phyloP scores from a whole-genome alignment of 2,329 filamentous ascomycete species.

The Penicillium sp. region DNA sequence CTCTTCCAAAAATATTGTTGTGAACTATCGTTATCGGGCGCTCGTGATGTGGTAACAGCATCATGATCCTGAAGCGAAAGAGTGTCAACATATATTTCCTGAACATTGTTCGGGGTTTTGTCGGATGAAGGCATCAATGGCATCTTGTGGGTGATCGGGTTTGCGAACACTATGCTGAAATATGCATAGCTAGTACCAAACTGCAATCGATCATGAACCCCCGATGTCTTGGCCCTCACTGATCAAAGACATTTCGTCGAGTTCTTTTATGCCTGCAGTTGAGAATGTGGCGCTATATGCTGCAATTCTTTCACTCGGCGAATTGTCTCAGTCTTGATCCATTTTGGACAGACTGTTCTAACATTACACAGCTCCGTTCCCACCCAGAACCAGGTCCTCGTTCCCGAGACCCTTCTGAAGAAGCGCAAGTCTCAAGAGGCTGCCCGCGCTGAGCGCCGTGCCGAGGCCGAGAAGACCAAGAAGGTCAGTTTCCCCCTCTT shows the following conservation, averaged over 20 bases:
- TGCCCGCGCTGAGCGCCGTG: constrained; percentile 83
- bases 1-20: constrained; percentile 76
- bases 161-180: constrained; percentile 33
- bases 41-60: constrained; percentile 17
- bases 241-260: constrained; percentile 79
- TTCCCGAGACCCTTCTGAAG: constrained; percentile 99
- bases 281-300: constrained; percentile 87
- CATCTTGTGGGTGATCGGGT: constrained; percentile 33
- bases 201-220: constrained; percentile 2
- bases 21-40: constrained; percentile 38
- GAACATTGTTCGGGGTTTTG: constrained; percentile 66
- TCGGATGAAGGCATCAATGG: constrained; percentile 63
- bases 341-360: constrained; percentile 78
- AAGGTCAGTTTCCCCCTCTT: constrained; percentile 61
- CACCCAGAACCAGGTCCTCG: constrained; percentile 91
- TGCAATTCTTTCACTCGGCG: constrained; percentile 90
- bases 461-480: constrained; percentile 82
- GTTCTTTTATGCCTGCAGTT: constrained; percentile 67
- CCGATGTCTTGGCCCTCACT: constrained; percentile 57
- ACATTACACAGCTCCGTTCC: constrained; percentile 75
- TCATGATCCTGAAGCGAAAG: constrained; percentile 30
- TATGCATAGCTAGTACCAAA: constrained; percentile 29
- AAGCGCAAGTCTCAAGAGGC: constrained; percentile 99
- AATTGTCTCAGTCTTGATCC: constrained; percentile 58
- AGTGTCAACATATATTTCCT: constrained; percentile 54